Conservation (phyloP, 805 yeast genomes). For the Candida ascalaphidarum region DNA sequence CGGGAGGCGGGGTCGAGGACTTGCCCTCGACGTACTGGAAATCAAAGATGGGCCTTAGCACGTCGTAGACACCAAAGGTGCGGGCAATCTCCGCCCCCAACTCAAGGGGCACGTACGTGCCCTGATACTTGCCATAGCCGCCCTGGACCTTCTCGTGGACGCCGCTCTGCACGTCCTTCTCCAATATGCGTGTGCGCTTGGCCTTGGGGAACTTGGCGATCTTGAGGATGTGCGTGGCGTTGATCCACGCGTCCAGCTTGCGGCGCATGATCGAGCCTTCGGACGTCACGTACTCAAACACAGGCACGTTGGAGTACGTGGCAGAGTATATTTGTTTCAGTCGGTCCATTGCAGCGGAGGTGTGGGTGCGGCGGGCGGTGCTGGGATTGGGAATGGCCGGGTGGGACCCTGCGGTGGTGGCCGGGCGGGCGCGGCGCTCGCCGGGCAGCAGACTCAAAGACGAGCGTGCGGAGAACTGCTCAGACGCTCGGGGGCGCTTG, state of each 20-base stretch:
- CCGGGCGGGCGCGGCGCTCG: no score
- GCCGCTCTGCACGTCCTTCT: conserved; percentile 56
- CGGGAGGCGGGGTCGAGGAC: conserved; percentile 37
- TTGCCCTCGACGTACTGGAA: conserved; percentile 39
- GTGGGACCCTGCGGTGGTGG: no score
- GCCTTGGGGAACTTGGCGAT: conserved; percentile 63
- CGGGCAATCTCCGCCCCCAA: conserved; percentile 32
- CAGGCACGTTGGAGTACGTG: conserved; percentile 70
- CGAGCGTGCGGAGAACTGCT: no score
- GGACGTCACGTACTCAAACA: conserved; percentile 53
- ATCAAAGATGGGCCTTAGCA: conserved; percentile 58
- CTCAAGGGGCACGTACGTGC: conserved; percentile 37
- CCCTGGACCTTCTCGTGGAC: conserved; percentile 65
- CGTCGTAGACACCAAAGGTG: conserved; percentile 36
- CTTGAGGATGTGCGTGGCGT: conserved; percentile 65
- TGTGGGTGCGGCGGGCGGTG: no score
- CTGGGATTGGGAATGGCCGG: no score
- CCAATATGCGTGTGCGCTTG: conserved; percentile 53
- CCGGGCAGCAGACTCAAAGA: no score
- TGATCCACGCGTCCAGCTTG: conserved; percentile 53
- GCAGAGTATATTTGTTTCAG: conserved; percentile 60
- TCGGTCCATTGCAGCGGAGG: no score
- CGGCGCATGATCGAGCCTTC: conserved; percentile 70
- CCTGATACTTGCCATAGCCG: conserved; percentile 51
- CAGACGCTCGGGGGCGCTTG: no score